phyloP scores from a whole-genome alignment of 2,329 filamentous ascomycete genomes.

The Zasmidium citrigriseum region DNA sequence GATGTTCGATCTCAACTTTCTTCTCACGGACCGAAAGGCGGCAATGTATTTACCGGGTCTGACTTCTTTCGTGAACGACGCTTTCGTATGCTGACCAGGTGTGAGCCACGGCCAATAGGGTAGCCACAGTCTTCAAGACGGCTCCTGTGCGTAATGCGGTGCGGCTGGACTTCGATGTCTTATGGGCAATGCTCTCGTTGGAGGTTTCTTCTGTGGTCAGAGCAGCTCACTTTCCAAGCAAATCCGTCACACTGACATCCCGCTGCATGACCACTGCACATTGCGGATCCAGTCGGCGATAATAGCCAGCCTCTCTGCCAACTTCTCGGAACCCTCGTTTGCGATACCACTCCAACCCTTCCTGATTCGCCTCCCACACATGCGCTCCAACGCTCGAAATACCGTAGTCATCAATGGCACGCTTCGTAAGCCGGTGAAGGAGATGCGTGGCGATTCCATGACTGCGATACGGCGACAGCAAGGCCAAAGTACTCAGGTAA shows the following conservation, averaged over 20 bases:
- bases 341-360: conserved; percentile 62
- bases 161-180: too few relatives aligned
- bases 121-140: too few relatives aligned
- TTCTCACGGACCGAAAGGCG: too few relatives aligned
- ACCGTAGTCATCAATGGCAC: conserved; percentile 49
- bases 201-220: too few relatives aligned
- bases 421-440: conserved; percentile 41
- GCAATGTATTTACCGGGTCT: too few relatives aligned
- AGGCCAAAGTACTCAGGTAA: conserved; percentile 63
- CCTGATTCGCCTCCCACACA: conserved; percentile 64
- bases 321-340: conserved; percentile 58
- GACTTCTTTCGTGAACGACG: too few relatives aligned
- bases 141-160: too few relatives aligned
- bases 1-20: too few relatives aligned
- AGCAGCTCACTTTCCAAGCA: background rate
- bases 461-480: conserved; percentile 61
- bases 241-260: conserved; percentile 38
- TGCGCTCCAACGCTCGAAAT: conserved; percentile 60
- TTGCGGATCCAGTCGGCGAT: conserved; percentile 58
- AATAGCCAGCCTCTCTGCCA: conserved; percentile 57
- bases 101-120: too few relatives aligned
- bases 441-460: conserved; percentile 60
- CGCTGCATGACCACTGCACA: conserved; percentile 54
- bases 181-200: too few relatives aligned
- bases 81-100: too few relatives aligned